A percentile compares a stretch with the other conserved stretches of the same genome.
Evolutionary conservation across 2,329 filamentous ascomycete genomes (phyloP).

Genomic region (Sclerotinia trifoliorum): DNA sequence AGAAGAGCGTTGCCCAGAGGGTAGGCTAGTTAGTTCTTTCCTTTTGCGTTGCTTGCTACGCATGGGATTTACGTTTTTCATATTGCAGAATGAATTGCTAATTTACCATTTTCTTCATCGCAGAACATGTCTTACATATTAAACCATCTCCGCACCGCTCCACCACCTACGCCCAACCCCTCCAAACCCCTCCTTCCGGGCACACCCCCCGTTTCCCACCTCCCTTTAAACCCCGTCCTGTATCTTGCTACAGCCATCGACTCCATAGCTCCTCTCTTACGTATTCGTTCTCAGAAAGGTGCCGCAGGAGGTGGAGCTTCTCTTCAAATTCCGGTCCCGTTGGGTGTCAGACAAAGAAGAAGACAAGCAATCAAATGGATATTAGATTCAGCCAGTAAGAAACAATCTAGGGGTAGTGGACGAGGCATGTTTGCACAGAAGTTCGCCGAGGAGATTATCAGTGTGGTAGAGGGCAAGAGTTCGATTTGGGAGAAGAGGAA

Average conservation of each 20-base stretch:
- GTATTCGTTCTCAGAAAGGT: conserved; percentile 72
- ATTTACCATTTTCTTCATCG: not conserved
- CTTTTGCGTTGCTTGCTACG: conserved; percentile 29
- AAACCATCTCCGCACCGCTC: conserved; percentile 77
- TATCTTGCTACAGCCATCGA: conserved; percentile 92
- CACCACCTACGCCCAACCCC: conserved; percentile 73
- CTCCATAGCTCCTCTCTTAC: conserved; percentile 84
- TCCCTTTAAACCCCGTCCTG: conserved; percentile 83
- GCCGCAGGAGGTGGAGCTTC: conserved; percentile 82
- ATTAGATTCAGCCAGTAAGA: conserved; percentile 76
- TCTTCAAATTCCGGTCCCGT: conserved; percentile 77
- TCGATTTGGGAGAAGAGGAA: conserved; percentile 79
- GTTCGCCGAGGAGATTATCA: conserved; percentile 81
- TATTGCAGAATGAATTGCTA: not conserved
- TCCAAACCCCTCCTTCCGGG: conserved; percentile 71
- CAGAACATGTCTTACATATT: conserved; percentile 85
- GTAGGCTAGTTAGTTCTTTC: conserved; percentile 49
- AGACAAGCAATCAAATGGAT: conserved; percentile 86
- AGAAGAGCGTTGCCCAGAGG: conserved; percentile 84
- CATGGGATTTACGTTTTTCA: conserved; percentile 23
- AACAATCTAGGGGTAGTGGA: conserved; percentile 69
- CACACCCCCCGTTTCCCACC: conserved; percentile 70
- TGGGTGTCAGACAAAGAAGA: conserved; percentile 72
- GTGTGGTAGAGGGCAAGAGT: conserved; percentile 83
- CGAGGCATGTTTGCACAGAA: conserved; percentile 70